Conservation (phyloP, 495 filamentous ascomycete genomes). For the Thozetella sp. region DNA sequence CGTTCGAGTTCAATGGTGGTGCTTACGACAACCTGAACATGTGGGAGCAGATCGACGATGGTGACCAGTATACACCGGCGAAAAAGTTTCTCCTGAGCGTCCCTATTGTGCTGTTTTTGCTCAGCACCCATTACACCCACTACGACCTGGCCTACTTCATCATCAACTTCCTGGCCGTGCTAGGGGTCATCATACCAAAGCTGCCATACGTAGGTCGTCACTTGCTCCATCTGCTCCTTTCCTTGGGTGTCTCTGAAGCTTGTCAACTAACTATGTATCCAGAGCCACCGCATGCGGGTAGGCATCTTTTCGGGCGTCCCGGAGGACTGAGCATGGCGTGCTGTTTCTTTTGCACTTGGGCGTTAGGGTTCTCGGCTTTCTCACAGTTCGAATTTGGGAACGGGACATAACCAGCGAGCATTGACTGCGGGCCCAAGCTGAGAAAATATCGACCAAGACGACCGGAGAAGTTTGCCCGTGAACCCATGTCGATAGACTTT, state of each 20-base stretch:
- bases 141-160: slow-evolving; percentile 96
- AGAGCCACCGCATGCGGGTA: slow-evolving; percentile 75
- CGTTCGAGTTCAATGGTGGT: slow-evolving; percentile 98
- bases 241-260: not conserved
- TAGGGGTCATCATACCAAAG: slow-evolving; percentile 94
- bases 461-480: not conserved
- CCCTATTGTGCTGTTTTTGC: slow-evolving; percentile 88
- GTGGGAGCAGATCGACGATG: slow-evolving; percentile 99
- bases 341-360: slow-evolving; percentile 12
- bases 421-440: slow-evolving; percentile 4
- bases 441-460: not conserved
- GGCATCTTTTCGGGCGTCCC: slow-evolving; percentile 64
- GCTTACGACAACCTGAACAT: slow-evolving; percentile 99
- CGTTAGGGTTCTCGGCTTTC: slow-evolving; percentile 17
- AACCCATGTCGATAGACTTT: not conserved
- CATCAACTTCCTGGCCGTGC: slow-evolving; percentile 90
- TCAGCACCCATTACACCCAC: slow-evolving; percentile 98
- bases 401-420: slow-evolving; percentile 14
- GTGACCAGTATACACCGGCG: slow-evolving; percentile 95
- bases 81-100: slow-evolving; percentile 98
- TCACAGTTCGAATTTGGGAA: slow-evolving; percentile 16
- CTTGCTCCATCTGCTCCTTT: not conserved
- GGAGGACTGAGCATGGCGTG: slow-evolving; percentile 43
- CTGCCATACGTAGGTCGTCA: slow-evolving; percentile 77
- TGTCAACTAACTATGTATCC: slow-evolving; percentile 13